phyloP scores from a whole-genome alignment of 2,329 filamentous ascomycete genomes.

The Fusarium verticillioides region DNA sequence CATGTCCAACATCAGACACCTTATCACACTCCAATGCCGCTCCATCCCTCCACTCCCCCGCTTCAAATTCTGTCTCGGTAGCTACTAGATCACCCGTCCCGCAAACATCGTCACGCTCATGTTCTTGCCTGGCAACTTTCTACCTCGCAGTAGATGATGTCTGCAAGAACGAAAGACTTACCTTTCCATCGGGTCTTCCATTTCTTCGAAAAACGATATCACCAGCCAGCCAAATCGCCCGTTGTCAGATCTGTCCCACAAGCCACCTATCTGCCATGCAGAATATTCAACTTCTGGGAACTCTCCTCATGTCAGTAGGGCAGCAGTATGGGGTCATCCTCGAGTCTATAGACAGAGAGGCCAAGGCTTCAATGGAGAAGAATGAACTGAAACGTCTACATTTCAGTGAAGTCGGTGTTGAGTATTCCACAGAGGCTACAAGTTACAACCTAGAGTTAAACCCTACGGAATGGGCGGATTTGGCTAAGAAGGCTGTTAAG shows the following conservation, averaged over 20 bases:
- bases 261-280: constrained; percentile 1
- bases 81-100: fast-evolving
- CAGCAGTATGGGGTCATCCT: neutral
- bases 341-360: neutral
- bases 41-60: fast-evolving
- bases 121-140: neutral
- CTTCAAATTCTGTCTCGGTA: neutral
- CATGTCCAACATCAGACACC: fast-evolving
- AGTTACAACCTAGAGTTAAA: neutral
- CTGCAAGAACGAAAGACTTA: neutral
- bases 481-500: neutral
- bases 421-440: fast-evolving
- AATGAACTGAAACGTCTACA: neutral
- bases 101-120: neutral
- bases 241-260: neutral
- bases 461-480: neutral
- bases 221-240: neutral
- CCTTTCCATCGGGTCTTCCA: neutral
- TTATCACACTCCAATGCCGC: fast-evolving
- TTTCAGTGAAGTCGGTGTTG: neutral
- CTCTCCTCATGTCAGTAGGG: neutral
- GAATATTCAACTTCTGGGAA: neutral
- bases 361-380: fast-evolving
- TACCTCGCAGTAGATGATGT: constrained; percentile 3
- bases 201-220: neutral